A percentile compares a stretch with the other conserved stretches of the same genome.
Evolutionary conservation across 1,284 basidiomycete species (phyloP).

Genomic region (Tilletiaria anomala): DNA sequence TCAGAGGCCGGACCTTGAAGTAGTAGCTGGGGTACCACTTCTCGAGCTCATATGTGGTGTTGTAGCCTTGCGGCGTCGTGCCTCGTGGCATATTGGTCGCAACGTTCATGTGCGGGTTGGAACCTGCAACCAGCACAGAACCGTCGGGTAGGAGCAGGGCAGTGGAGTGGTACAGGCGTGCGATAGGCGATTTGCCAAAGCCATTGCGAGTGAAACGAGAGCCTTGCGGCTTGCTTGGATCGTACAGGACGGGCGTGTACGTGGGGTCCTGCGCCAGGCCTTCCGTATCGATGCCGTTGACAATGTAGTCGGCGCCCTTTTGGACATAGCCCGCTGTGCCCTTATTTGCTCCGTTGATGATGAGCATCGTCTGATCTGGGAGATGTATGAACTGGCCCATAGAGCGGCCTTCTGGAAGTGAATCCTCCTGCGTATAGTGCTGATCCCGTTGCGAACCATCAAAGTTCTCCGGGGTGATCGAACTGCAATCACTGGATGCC

Average conservation of each 20-base stretch:
- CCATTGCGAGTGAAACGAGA: conserved; percentile 52
- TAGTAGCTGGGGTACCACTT: conserved; percentile 59
- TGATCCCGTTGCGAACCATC: conserved; percentile 14
- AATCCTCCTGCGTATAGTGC: conserved; percentile 27
- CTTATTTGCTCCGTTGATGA: conserved; percentile 31
- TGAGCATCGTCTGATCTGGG: conserved; percentile 52
- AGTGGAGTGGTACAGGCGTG: conserved; percentile 60
- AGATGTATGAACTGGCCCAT: conserved; percentile 48
- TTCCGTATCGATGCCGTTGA: conserved; percentile 12
- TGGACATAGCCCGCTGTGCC: conserved; percentile 62
- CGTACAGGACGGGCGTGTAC: conserved; percentile 58
- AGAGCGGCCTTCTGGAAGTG: conserved; percentile 24
- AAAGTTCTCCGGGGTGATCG: conserved; percentile 32
- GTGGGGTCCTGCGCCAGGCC: conserved; percentile 62
- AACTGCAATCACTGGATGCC: conserved; percentile 29
- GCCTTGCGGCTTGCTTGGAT: conserved; percentile 50
- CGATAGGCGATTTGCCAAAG: conserved; percentile 56
- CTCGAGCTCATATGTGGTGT: conserved; percentile 73
- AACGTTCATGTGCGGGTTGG: conserved; percentile 78
- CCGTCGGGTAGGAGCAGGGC: conserved; percentile 66
- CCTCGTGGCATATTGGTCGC: conserved; percentile 17
- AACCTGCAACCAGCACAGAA: conserved; percentile 73
- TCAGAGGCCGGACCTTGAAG: conserved; percentile 54
- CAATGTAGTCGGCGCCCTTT: conserved; percentile 5
- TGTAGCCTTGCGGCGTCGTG: conserved; percentile 45